phyloP scores from a whole-genome alignment of 2,329 filamentous ascomycete species.

The Sphaerulina musiva region DNA sequence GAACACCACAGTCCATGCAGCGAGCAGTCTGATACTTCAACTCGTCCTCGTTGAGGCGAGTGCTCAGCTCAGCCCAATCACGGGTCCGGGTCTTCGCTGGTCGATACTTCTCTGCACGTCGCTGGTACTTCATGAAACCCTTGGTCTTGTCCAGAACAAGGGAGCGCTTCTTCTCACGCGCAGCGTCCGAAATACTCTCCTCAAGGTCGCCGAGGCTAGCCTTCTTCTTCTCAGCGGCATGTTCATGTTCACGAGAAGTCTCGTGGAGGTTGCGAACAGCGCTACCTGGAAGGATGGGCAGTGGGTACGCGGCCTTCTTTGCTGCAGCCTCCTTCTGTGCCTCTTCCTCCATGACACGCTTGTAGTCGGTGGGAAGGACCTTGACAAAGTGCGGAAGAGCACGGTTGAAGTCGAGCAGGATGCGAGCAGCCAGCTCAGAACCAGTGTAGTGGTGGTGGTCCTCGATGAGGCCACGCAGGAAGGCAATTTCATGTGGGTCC shows the following conservation, averaged over 20 bases:
- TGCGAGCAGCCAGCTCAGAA: conserved; percentile 85
- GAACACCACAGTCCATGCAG: conserved; percentile 98
- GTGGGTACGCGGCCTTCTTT: conserved; percentile 75
- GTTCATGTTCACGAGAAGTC: conserved; percentile 48
- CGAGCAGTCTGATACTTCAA: conserved; percentile 94
- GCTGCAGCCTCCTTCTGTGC: conserved; percentile 77
- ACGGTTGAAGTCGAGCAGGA: conserved; percentile 90
- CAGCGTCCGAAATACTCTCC: conserved; percentile 77
- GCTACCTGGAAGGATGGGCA: conserved; percentile 67
- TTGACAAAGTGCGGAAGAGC: conserved; percentile 88
- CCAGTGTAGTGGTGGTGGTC: conserved; percentile 98
- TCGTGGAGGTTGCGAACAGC: conserved; percentile 50
- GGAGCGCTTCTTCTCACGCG: conserved; percentile 81
- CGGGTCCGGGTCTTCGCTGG: conserved; percentile 74
- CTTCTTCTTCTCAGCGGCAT: conserved; percentile 64
- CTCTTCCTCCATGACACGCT: conserved; percentile 82
- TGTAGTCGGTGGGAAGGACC: conserved; percentile 91
- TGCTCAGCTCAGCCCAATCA: conserved; percentile 88
- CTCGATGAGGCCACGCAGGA: conserved; percentile 82
- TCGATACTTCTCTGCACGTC: conserved; percentile 88
- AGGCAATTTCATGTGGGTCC: conserved; percentile 82
- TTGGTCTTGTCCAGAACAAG: conserved; percentile 95
- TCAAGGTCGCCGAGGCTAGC: conserved; percentile 71
- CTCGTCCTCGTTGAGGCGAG: conserved; percentile 84
- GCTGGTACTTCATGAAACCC: conserved; percentile 96